These are phyloP conservation scores for Fusarium guadeloupense DNA, from an alignment of 2,329 filamentous ascomycete genomes.

Conservation along the genomic window DNA sequence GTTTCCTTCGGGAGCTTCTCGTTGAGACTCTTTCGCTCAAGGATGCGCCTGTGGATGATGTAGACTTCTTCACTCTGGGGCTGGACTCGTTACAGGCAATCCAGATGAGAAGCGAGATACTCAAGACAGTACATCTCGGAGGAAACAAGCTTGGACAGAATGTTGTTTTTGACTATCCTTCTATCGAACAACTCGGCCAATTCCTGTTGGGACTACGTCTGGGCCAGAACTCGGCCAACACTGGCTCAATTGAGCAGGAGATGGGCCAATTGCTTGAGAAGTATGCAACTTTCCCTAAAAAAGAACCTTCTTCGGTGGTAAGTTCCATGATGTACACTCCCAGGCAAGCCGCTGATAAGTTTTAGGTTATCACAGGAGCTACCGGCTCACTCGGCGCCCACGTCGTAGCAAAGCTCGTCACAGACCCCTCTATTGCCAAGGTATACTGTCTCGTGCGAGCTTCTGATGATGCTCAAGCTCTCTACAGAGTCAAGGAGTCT, in stretches of 20 bases:
- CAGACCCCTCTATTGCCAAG: conserved; percentile 61
- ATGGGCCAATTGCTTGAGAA: neutral
- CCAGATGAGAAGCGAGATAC: conserved; percentile 59
- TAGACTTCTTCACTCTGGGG: conserved; percentile 66
- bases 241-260: neutral
- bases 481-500: conserved; percentile 43
- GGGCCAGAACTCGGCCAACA: neutral
- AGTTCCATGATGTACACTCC: neutral
- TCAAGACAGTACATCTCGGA: conserved; percentile 59
- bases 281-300: neutral
- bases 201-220: conserved; percentile 20
- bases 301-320: neutral
- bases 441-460: conserved; percentile 62
- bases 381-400: conserved; percentile 70
- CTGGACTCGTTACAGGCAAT: conserved; percentile 68
- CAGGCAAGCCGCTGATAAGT: neutral
- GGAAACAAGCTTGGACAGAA: conserved; percentile 60
- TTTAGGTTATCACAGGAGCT: conserved; percentile 60
- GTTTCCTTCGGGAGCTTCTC: conserved; percentile 48
- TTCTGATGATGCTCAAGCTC: conserved; percentile 45
- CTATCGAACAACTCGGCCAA: conserved; percentile 5
- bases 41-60: conserved; percentile 44
- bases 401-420: conserved; percentile 64
- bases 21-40: conserved; percentile 3
- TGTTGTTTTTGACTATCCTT: conserved; percentile 64